Conservation (phyloP, 345 rosid genomes). For the Citrus medica region DNA sequence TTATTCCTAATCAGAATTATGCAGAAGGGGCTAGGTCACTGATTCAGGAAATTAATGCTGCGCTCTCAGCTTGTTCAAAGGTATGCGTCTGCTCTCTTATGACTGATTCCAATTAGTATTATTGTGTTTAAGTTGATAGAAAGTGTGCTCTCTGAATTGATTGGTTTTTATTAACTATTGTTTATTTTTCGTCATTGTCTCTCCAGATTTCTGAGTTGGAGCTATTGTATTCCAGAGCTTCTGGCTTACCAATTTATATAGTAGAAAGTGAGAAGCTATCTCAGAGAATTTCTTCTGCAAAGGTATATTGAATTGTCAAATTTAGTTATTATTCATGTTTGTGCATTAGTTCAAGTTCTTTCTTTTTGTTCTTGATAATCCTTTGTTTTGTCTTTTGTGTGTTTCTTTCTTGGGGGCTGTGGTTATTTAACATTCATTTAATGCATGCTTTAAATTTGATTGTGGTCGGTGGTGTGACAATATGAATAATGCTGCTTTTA, state of each 20-base stretch:
- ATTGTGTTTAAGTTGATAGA: neutral
- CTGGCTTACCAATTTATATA: constrained; percentile 50
- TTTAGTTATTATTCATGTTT: neutral
- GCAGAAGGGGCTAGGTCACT: constrained; percentile 62
- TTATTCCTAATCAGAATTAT: constrained; percentile 40
- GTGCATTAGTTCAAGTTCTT: neutral
- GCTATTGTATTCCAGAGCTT: constrained; percentile 50
- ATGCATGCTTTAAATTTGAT: neutral
- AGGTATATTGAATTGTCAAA: constrained; percentile 45
- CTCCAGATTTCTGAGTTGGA: constrained; percentile 69
- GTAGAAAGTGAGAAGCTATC: constrained; percentile 49
- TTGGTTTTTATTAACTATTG: neutral
- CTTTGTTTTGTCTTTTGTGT: neutral
- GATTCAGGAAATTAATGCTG: constrained; percentile 50
- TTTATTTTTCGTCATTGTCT: constrained; percentile 7
- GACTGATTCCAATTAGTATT: neutral
- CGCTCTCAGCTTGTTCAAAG: constrained; percentile 47
- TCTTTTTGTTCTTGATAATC: neutral
- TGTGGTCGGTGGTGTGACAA: neutral
- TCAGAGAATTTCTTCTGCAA: constrained; percentile 47
- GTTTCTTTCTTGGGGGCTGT: neutral
- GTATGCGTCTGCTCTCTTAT: constrained; percentile 28
- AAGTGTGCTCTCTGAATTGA: neutral
- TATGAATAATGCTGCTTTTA: constrained; percentile 2
- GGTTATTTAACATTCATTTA: neutral